Conservation (phyloP, 2,329 filamentous ascomycete genomes). For the Tetracladium maxilliforme region DNA sequence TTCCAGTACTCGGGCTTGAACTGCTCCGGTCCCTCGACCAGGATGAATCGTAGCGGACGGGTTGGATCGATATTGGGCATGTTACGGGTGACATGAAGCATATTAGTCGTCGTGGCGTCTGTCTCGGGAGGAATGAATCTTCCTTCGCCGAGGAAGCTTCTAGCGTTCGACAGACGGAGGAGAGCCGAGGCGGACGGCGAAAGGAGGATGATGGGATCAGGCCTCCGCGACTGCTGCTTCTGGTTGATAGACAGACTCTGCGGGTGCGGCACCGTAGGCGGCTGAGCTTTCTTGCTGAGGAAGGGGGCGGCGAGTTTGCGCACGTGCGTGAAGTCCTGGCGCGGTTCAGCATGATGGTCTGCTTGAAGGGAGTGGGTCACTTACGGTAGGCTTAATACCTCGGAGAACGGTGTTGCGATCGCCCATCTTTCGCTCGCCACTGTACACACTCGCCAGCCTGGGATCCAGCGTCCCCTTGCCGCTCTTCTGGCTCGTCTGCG, state of each 20-base stretch:
- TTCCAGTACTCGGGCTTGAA: slow-evolving; percentile 99
- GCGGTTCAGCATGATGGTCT: neutral
- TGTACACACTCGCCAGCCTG: slow-evolving; percentile 75
- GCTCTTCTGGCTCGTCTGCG: slow-evolving; percentile 28
- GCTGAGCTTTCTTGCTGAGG: slow-evolving; percentile 44
- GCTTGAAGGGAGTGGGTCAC: slow-evolving; percentile 13
- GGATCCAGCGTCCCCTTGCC: slow-evolving; percentile 66
- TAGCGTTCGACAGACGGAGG: slow-evolving; percentile 89
- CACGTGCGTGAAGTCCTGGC: slow-evolving; percentile 83
- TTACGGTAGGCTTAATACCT: slow-evolving; percentile 77
- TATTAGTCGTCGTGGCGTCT: slow-evolving; percentile 53
- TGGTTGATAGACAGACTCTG: slow-evolving; percentile 33
- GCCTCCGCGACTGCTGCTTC: slow-evolving; percentile 32
- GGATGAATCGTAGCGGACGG: slow-evolving; percentile 78
- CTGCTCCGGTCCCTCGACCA: slow-evolving; percentile 83
- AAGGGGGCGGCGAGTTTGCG: slow-evolving; percentile 74
- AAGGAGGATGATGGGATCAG: slow-evolving; percentile 86
- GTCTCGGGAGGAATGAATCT: slow-evolving; percentile 65
- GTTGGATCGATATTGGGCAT: slow-evolving; percentile 57
- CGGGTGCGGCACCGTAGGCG: slow-evolving; percentile 9
- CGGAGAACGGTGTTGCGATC: slow-evolving; percentile 81
- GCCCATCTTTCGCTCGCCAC: slow-evolving; percentile 79
- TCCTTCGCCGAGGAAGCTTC: slow-evolving; percentile 79
- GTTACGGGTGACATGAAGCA: slow-evolving; percentile 71
- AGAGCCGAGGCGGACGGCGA: slow-evolving; percentile 92